Percentiles rank a stretch among this genome's conserved stretches.
Evolutionary conservation across 306 rosid genomes (phyloP).

Genomic region (Comarum palustre): DNA sequence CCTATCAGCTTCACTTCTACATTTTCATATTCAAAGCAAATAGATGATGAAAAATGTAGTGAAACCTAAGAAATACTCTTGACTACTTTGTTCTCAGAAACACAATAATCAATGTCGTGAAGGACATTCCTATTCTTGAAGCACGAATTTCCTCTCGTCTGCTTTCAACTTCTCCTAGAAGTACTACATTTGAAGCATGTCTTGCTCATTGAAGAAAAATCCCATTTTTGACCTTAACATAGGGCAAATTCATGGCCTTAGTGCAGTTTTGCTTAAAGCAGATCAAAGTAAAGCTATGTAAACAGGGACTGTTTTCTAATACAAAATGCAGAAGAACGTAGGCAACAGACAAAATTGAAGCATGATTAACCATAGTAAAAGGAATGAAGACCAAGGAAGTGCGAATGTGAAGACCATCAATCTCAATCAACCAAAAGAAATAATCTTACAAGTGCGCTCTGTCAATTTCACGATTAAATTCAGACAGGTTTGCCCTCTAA

Average conservation of each 20-base stretch:
- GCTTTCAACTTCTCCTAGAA: background rate
- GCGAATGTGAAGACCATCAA: constrained; percentile 8
- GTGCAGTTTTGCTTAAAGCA: background rate
- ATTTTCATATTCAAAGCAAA: background rate
- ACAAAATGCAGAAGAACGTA: background rate
- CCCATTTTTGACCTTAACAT: background rate
- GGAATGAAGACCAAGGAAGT: constrained; percentile 13
- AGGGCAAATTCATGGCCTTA: background rate
- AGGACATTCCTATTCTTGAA: too few species aligned
- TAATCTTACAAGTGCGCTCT: constrained; percentile 38
- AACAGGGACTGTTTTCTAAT: background rate
- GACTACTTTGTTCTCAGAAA: background rate
- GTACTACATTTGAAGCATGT: background rate
- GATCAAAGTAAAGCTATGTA: background rate
- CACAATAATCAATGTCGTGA: background rate
- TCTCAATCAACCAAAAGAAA: constrained; percentile 16
- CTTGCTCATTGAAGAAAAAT: background rate
- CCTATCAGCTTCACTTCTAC: background rate
- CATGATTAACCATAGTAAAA: constrained; percentile 8
- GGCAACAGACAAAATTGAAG: background rate
- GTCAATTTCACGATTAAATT: constrained; percentile 37
- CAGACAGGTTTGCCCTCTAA: constrained; percentile 26
- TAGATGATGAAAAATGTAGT: background rate
- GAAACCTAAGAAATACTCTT: background rate
- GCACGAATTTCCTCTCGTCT: background rate